A percentile compares a stretch with the other conserved stretches of the same genome.
phyloP scores from a whole-genome alignment of 139 green algal species.

The Ostreobium quekettii region DNA sequence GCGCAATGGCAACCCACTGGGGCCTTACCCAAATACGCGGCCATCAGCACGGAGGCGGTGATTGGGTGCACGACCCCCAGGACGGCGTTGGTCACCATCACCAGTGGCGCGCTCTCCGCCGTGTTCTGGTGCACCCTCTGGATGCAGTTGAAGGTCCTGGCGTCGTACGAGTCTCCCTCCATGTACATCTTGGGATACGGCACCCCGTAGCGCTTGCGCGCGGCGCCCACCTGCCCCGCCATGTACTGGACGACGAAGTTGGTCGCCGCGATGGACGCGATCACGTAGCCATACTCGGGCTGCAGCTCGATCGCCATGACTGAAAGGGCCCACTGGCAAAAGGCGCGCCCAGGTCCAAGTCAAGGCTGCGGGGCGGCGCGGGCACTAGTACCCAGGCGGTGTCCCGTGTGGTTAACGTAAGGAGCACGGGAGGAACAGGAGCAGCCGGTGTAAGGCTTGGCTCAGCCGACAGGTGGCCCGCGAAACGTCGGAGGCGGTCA shows the following conservation, averaged over 20 bases:
- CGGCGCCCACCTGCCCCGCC: neutral
- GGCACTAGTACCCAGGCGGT: too few relatives aligned
- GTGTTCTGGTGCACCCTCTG: slow-evolving; percentile 11
- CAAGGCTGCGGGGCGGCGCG: too few relatives aligned
- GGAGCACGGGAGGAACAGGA: too few relatives aligned
- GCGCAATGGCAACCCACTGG: too few relatives aligned
- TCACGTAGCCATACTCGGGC: neutral
- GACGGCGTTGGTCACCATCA: neutral
- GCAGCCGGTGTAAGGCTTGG: too few relatives aligned
- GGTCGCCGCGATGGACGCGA: neutral
- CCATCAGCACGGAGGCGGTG: neutral
- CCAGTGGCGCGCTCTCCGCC: neutral
- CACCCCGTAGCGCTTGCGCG: neutral
- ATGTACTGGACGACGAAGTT: neutral
- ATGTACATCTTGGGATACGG: slow-evolving; percentile 13
- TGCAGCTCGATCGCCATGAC: neutral
- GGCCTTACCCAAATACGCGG: neutral
- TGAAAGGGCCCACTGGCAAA: too few relatives aligned
- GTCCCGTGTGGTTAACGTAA: too few relatives aligned
- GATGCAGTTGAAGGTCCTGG: slow-evolving; percentile 13
- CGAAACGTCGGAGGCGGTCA: too few relatives aligned
- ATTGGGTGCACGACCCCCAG: neutral
- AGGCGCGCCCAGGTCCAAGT: too few relatives aligned
- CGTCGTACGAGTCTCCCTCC: slow-evolving; percentile 8
- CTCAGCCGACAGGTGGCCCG: too few relatives aligned